Evolutionary conservation across 1,284 basidiomycete species (phyloP).

Genomic region (Sporisorium iseilematis-ciliati): DNA sequence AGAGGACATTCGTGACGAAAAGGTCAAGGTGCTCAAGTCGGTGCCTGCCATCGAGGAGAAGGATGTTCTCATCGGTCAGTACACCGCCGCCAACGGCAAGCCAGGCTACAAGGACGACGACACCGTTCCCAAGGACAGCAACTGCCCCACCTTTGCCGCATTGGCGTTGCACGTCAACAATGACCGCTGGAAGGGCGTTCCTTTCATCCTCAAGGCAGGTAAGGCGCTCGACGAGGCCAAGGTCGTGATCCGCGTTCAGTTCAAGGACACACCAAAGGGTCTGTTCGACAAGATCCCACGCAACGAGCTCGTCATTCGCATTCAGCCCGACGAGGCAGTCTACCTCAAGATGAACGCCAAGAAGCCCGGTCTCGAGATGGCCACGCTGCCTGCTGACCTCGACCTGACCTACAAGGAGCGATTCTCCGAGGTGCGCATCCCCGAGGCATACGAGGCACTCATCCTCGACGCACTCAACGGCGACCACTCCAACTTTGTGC

Average conservation of each 20-base stretch:
- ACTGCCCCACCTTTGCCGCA: slow-evolving; percentile 70
- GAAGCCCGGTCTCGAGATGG: slow-evolving; percentile 62
- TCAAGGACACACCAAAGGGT: slow-evolving; percentile 59
- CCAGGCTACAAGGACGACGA: slow-evolving; percentile 71
- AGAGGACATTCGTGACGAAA: slow-evolving; percentile 70
- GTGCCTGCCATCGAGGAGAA: slow-evolving; percentile 66
- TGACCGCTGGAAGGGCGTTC: slow-evolving; percentile 67
- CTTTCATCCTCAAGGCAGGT: slow-evolving; percentile 69
- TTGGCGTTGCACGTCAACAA: slow-evolving; percentile 66
- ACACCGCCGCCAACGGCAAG: slow-evolving; percentile 68
- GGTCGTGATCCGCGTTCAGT: slow-evolving; percentile 68
- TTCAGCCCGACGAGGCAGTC: slow-evolving; percentile 68
- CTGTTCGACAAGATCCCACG: slow-evolving; percentile 57
- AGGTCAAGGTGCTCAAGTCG: slow-evolving; percentile 69
- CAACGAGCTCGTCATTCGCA: slow-evolving; percentile 68
- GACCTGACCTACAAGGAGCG: slow-evolving; percentile 66
- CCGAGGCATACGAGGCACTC: slow-evolving; percentile 70
- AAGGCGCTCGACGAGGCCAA: slow-evolving; percentile 69
- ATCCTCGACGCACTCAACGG: slow-evolving; percentile 69
- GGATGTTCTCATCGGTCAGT: slow-evolving; percentile 70
- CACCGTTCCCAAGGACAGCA: slow-evolving; percentile 70
- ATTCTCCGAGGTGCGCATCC: slow-evolving; percentile 63
- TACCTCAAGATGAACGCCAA: slow-evolving; percentile 68
- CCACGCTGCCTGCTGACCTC: slow-evolving; percentile 59
- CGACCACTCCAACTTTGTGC: slow-evolving; percentile 70